Evolutionary conservation across 805 yeast species (phyloP).

Genomic region (Teunomyces funiuensis): DNA sequence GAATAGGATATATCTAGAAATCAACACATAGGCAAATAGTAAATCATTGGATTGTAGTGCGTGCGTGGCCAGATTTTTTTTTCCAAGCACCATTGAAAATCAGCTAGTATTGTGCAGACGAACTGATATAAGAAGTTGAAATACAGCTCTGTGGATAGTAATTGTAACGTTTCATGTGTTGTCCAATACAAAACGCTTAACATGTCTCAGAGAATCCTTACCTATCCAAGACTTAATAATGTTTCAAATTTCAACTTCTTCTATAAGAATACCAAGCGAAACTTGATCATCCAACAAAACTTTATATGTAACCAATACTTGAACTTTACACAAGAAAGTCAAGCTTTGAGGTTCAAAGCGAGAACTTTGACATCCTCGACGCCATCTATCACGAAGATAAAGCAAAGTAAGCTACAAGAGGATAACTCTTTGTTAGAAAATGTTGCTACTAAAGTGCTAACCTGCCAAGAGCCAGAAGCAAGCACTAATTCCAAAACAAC

Average conservation of each 20-base stretch:
- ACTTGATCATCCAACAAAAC: slow-evolving; percentile 29
- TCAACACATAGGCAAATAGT: neutral
- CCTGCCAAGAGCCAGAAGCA: slow-evolving; percentile 43
- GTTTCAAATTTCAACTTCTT: slow-evolving; percentile 33
- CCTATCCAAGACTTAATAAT: slow-evolving; percentile 15
- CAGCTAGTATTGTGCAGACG: neutral
- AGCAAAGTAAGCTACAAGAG: neutral
- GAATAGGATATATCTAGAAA: neutral
- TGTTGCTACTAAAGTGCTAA: slow-evolving; percentile 45
- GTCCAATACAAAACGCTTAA: neutral
- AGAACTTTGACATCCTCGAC: neutral
- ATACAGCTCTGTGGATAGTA: neutral
- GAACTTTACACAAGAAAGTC: neutral
- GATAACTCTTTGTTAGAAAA: slow-evolving; percentile 25
- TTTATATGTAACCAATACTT: slow-evolving; percentile 35
- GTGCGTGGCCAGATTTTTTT: neutral
- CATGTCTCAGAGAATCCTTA: slow-evolving; percentile 19
- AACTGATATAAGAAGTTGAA: neutral
- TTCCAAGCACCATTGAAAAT: neutral
- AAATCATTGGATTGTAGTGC: neutral
- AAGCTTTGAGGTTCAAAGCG: neutral
- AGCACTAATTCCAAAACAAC: slow-evolving; percentile 19
- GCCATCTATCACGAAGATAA: neutral
- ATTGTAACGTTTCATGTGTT: slow-evolving; percentile 1
- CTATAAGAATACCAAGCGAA: slow-evolving; percentile 34